Base-by-base conservation (phyloP, 2,329 filamentous ascomycete genomes). In the Ceratocystis diversiconidia region DNA sequence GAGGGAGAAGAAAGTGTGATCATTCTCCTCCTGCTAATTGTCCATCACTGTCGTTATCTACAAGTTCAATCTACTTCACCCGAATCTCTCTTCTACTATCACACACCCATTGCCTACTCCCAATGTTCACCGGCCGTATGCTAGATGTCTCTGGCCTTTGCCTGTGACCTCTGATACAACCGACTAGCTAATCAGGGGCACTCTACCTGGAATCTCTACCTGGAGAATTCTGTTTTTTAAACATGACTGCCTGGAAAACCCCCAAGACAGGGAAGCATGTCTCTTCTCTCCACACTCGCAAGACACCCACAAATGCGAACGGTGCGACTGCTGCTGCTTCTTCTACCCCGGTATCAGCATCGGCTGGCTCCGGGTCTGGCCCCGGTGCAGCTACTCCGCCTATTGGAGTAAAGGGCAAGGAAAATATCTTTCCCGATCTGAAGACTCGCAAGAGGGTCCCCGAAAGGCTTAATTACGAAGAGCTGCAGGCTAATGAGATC, bases 401-500 rank as follows among this genome's bases (percentile, higher is more conserved):
- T 30, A 12, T 22, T 17, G 44, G 19, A 19, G 17, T n/a, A 0
- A 22, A 59, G 15, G 36, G 43, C 28, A 61, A 63, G 25, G 62
- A 65, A 43, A 64, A 67, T 28, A 44, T 75, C 71, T 81, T 81
- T 70, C 79, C 81, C 67, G 80, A 79, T 68, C 77, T 82, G 69
- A 77, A 76, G 70, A 74, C 76, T 69, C 72, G 74, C 67, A 76
- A 75, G 70, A 73, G 76, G 67, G 73, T 75, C 61, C 72, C 73
- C 55, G 72, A 75, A 62, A 82, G 78, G 70, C 81, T 81, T 17
- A 78, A 91, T 72, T 95, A 96, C 76, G 84, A 86, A 69, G 88
- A 95, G 76, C 85, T 89, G 43, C 94, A 97, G 76, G 81, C 88
- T 71, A 89, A 96, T 73, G 94, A 97, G 77, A 80, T 95, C 66